Conservation (phyloP, 257 asterid species). For the Osmanthus fragrans region DNA sequence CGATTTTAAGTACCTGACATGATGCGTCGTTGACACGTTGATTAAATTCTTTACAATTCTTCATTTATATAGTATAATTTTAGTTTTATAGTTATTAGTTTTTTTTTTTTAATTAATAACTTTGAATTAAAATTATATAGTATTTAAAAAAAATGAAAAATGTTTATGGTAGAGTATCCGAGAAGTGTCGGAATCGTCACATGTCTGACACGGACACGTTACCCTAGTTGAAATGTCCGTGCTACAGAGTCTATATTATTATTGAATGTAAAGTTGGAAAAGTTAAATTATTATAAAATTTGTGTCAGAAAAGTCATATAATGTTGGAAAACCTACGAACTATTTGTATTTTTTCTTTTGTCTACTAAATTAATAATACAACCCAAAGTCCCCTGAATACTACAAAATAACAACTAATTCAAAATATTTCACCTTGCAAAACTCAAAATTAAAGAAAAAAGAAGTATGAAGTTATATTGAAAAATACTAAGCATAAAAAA, state of each 20-base stretch:
- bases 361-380: neutral
- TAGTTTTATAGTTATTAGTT: too few species aligned
- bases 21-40: too few species aligned
- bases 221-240: too few species aligned
- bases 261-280: neutral
- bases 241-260: neutral
- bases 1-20: too few species aligned
- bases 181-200: too few species aligned
- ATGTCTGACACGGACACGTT: too few species aligned
- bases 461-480: neutral
- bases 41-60: too few species aligned
- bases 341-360: neutral
- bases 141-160: too few species aligned
- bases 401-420: neutral
- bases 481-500: neutral
- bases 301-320: neutral
- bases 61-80: too few species aligned
- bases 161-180: too few species aligned
- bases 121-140: too few species aligned
- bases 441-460: neutral
- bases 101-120: too few species aligned
- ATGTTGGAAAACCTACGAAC: neutral
- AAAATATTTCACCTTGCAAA: neutral
- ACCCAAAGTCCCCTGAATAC: neutral
- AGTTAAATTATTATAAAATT: neutral